Evolutionary conservation across 352 stramenopile species (phyloP), one percentile per base, ranked within the genome.

Genomic region (Phytophthora crassamura): DNA sequence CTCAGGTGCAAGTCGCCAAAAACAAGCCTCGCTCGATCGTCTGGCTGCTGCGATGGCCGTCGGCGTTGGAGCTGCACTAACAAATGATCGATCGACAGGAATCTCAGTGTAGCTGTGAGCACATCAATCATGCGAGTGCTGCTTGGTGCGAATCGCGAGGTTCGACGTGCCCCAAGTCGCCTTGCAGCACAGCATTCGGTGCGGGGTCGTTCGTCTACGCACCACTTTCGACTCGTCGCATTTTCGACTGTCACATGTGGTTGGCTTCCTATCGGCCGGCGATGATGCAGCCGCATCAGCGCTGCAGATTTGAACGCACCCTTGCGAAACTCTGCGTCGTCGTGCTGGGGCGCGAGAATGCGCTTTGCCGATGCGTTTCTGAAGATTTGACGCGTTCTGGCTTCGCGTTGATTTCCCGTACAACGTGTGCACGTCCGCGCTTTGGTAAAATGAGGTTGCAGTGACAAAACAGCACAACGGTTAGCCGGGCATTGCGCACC

Each of bases 161-260:
- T 45, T 45, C 4, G 18, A 35, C 35, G 48, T 25, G 18, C 14
- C 38, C 14, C 9, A 16, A 42, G 7, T 42, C 35, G 47, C 30
- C 16, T 42, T 25, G 22, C 22, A 25, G 22, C 22, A 25, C 22
- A 25, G 22, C 22, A 25, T 25, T 25, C 22, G 22, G 22, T 25
- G 22, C 22, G 22, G 22, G 22, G 22, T 25, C 38, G 53, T 64
- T 64, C 58, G 58, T 66, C 47, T 47, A 67, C 59, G 49, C 41
- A 39, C n/a, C 48, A 16, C 34, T 35, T 54, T 61, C 59, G 59
- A 51, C 59, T 67, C 59, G 59, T 67, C 59, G 50, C 59, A 67
- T 67, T 67, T 67, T 61, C 59, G 59, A 61, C 58, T 66, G 58
- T 66, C 58, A 59, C 58, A 66, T 66, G 42, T 57, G 47, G 43